These are phyloP conservation scores for Zygotorulaspora chibaensis DNA, from an alignment of 805 yeast genomes.

Conservation along the genomic window DNA sequence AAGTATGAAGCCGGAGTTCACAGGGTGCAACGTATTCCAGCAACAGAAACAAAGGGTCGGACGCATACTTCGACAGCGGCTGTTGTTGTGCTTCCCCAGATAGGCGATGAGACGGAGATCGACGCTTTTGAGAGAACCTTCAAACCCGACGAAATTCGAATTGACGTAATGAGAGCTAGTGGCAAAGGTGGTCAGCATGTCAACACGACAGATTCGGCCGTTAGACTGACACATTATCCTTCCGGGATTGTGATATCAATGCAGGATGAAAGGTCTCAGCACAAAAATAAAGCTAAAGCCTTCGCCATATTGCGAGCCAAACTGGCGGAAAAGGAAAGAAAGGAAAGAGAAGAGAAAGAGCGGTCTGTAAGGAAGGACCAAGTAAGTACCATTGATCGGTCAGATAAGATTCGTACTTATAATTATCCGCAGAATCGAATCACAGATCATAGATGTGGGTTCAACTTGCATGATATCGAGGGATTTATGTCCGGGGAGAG, in stretches of 20 bases:
- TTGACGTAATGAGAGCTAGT: slow-evolving; percentile 95
- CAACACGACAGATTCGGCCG: slow-evolving; percentile 96
- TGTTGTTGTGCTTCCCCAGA: slow-evolving; percentile 84
- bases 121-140: slow-evolving; percentile 64
- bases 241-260: slow-evolving; percentile 84
- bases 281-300: slow-evolving; percentile 89
- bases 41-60: slow-evolving; percentile 89
- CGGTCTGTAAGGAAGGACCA: slow-evolving; percentile 69
- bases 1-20: slow-evolving; percentile 94
- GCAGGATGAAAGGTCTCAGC: slow-evolving; percentile 95
- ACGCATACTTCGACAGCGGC: slow-evolving; percentile 96
- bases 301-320: slow-evolving; percentile 75
- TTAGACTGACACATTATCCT: slow-evolving; percentile 85
- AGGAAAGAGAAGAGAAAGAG: slow-evolving; percentile 60
- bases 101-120: slow-evolving; percentile 50
- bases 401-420: slow-evolving; percentile 91
- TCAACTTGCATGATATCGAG: slow-evolving; percentile 67
- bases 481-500: slow-evolving; percentile 59
- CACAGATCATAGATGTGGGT: slow-evolving; percentile 90
- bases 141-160: slow-evolving; percentile 80
- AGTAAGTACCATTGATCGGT: slow-evolving; percentile 82
- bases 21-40: slow-evolving; percentile 90
- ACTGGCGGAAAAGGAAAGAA: slow-evolving; percentile 74
- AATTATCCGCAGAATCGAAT: slow-evolving; percentile 89
- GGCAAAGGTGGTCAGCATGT: slow-evolving; percentile 99